Evolutionary conservation across 257 asterid genomes (phyloP).

Genomic region (Solanum boliviense): DNA sequence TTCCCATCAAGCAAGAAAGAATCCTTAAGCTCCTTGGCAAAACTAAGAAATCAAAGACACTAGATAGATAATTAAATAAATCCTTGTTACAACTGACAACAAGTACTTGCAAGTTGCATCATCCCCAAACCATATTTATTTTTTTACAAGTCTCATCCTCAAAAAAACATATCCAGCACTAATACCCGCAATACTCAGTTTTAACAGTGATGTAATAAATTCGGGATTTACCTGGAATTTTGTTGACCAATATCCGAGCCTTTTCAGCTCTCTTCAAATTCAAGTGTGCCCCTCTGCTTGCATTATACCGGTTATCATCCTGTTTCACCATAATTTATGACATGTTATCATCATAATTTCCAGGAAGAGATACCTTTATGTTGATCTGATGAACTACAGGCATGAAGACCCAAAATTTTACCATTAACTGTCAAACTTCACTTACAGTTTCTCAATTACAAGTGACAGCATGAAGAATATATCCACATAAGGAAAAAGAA

Average conservation of each 20-base stretch:
- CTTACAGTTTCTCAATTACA: neutral
- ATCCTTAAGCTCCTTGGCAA: neutral
- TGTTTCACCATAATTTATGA: slow-evolving; percentile 2
- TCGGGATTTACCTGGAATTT: slow-evolving; percentile 34
- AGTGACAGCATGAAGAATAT: neutral
- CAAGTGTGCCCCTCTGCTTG: slow-evolving; percentile 48
- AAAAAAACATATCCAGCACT: neutral
- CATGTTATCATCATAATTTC: neutral
- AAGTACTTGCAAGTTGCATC: neutral
- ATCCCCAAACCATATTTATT: neutral
- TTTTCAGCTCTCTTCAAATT: slow-evolving; percentile 49
- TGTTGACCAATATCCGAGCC: slow-evolving; percentile 36
- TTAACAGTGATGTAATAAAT: neutral
- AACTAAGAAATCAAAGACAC: neutral
- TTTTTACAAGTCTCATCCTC: neutral
- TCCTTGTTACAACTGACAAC: neutral
- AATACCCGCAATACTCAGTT: neutral
- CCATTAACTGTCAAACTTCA: neutral
- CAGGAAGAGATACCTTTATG: neutral
- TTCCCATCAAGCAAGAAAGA: neutral
- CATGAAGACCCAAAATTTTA: neutral
- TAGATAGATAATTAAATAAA: neutral
- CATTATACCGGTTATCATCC: slow-evolving; percentile 44
- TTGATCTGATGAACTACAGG: neutral
- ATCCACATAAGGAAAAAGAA: neutral